These are phyloP conservation scores for Neopestalotiopsis rosae DNA, from an alignment of 2,329 filamentous ascomycete species.

Conservation along the genomic window DNA sequence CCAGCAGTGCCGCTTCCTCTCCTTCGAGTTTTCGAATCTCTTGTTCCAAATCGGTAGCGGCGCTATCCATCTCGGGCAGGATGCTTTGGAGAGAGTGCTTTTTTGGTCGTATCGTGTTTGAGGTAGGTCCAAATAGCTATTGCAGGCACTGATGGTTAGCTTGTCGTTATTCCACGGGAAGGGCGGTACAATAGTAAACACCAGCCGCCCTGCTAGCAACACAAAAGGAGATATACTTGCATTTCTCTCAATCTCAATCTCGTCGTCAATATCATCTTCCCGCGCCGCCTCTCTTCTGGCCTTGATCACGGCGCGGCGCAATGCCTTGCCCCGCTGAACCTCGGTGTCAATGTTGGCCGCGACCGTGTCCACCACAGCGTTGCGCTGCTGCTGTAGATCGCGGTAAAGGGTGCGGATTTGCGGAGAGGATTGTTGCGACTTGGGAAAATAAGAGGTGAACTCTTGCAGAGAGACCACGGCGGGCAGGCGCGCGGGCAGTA, in stretches of 20 bases:
- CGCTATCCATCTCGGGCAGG: conserved; percentile 71
- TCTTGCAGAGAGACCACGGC: conserved; percentile 75
- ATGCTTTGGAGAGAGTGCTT: conserved; percentile 69
- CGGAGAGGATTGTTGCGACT: conserved; percentile 66
- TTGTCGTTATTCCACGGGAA: neutral
- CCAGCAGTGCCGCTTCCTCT: conserved; percentile 65
- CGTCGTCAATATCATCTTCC: conserved; percentile 65
- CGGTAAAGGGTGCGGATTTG: conserved; percentile 76
- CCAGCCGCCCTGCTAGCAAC: neutral
- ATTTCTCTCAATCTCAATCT: conserved; percentile 66
- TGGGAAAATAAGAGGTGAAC: conserved; percentile 80
- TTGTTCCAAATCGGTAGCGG: conserved; percentile 67
- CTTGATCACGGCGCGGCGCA: conserved; percentile 62
- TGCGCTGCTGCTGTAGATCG: conserved; percentile 78
- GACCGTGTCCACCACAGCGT: conserved; percentile 70
- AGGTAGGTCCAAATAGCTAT: conserved; percentile 64
- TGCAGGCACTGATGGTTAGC: conserved; percentile 23
- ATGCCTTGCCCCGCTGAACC: conserved; percentile 61
- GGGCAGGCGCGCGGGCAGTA: conserved; percentile 76
- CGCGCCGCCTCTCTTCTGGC: conserved; percentile 56
- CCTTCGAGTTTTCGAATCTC: conserved; percentile 71
- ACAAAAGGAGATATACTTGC: conserved; percentile 41
- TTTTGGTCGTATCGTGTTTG: conserved; percentile 48
- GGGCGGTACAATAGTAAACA: neutral
- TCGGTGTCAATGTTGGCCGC: conserved; percentile 70